These are phyloP conservation scores for Lolium rigidum DNA, from an alignment of 176 grass and related monocot genomes.

Conservation along the genomic window DNA sequence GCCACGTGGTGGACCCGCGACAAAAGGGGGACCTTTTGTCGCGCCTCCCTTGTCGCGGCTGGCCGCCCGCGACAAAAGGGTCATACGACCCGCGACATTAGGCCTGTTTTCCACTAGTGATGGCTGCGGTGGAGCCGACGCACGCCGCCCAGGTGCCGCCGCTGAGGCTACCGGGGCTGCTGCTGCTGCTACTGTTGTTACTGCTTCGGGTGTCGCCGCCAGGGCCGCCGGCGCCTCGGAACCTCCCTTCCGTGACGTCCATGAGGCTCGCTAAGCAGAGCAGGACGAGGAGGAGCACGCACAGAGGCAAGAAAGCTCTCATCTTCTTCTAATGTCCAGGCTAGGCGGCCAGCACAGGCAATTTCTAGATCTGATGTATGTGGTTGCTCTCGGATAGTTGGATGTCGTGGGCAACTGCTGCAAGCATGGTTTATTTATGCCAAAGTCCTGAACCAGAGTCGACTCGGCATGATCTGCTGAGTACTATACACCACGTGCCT, in stretches of 20 bases:
- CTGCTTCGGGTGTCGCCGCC: slow-evolving; percentile 39
- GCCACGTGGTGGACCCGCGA: too few relatives aligned
- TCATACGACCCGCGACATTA: too few relatives aligned
- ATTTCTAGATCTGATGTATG: background rate
- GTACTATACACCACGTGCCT: too few relatives aligned
- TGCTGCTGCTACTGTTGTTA: too few relatives aligned
- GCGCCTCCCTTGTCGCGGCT: too few relatives aligned
- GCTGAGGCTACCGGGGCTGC: slow-evolving; percentile 17
- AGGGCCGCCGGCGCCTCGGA: slow-evolving; percentile 30
- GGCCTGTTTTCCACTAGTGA: too few relatives aligned
- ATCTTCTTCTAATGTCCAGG: slow-evolving; percentile 6
- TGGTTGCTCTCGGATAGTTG: background rate
- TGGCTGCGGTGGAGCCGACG: slow-evolving; percentile 6
- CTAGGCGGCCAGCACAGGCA: background rate
- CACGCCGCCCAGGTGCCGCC: slow-evolving; percentile 50
- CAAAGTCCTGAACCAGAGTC: too few relatives aligned
- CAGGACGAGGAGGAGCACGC: slow-evolving; percentile 16
- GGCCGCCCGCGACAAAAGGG: too few relatives aligned
- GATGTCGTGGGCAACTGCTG: too few relatives aligned
- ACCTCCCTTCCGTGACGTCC: slow-evolving; percentile 36
- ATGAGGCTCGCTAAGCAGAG: slow-evolving; percentile 31
- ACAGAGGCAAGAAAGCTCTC: background rate
- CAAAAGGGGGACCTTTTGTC: too few relatives aligned
- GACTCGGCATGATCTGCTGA: too few relatives aligned
- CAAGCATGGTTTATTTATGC: too few relatives aligned